A percentile compares a stretch with the other conserved stretches of the same genome.
Conservation (phyloP, 805 yeast species). For the Millerozyma acaciae region DNA sequence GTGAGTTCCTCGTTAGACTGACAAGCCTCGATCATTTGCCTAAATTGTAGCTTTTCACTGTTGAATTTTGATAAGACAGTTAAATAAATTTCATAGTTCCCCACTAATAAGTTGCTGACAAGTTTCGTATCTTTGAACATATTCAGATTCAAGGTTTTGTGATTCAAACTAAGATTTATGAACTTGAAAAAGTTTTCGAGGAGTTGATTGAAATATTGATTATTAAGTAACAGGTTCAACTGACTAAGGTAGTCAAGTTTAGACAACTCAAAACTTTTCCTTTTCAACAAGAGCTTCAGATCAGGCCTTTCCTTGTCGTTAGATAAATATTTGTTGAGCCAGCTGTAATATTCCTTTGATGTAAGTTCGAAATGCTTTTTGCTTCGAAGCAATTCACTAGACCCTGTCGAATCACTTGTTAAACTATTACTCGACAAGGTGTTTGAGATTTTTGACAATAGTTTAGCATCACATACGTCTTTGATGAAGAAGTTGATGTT, state of each 20-base stretch:
- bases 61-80: conserved; percentile 34
- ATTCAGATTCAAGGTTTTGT: conserved; percentile 10
- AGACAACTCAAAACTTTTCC: conserved; percentile 38
- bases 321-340: conserved; percentile 42
- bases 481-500: conserved; percentile 25
- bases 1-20: conserved; percentile 39
- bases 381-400: conserved; percentile 20
- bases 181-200: conserved; percentile 36
- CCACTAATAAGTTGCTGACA: conserved; percentile 10
- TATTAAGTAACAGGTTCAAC: conserved; percentile 33
- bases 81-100: conserved; percentile 28
- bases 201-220: conserved; percentile 37
- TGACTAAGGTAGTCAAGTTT: conserved; percentile 45
- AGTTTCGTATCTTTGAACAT: conserved; percentile 9
- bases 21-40: conserved; percentile 40
- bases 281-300: conserved; percentile 31
- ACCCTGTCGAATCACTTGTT: conserved; percentile 11
- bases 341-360: conserved; percentile 40
- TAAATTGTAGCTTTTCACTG: conserved; percentile 37
- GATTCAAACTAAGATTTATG: conserved; percentile 14
- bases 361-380: conserved; percentile 35
- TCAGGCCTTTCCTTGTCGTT: conserved; percentile 43
- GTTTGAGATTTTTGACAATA: conserved; percentile 24
- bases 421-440: conserved; percentile 4
- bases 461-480: conserved; percentile 25